Percentiles rank a stretch among this genome's conserved stretches.
These are phyloP conservation scores for Lepiota brunneoincarnata DNA, from an alignment of 768 basidiomycete genomes.

Conservation along the genomic window DNA sequence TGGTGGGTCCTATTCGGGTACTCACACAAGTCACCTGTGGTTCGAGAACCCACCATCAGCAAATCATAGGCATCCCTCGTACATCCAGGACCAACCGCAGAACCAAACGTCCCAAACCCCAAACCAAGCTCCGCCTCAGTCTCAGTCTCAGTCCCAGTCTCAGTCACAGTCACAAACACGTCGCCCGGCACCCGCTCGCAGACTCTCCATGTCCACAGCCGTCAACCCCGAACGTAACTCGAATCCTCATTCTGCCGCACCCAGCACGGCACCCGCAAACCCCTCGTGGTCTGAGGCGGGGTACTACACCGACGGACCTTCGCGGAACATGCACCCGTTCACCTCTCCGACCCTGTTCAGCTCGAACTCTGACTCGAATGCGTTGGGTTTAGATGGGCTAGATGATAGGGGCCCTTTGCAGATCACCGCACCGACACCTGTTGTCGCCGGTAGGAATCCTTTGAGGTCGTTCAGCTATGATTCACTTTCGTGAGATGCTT, in stretches of 20 bases:
- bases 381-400: constrained; percentile 22
- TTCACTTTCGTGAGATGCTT: not conserved
- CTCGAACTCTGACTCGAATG: constrained; percentile 24
- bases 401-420: constrained; percentile 15
- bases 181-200: not conserved
- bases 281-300: constrained; percentile 3
- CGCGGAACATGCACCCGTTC: constrained; percentile 2
- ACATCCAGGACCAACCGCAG: constrained; percentile 2
- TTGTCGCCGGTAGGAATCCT: constrained; percentile 24
- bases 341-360: constrained; percentile 15
- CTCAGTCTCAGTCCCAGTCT: constrained; percentile 4
- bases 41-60: not conserved
- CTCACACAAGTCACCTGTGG: constrained; percentile 1
- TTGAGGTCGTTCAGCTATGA: constrained; percentile 31
- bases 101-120: constrained; percentile 3
- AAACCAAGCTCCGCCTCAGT: constrained; percentile 6
- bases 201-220: not conserved
- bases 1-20: not conserved
- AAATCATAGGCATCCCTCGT: not conserved
- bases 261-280: not conserved
- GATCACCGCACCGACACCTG: constrained; percentile 33
- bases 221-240: constrained; percentile 3
- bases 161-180: not conserved
- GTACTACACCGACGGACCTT: constrained; percentile 11
- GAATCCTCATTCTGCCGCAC: not conserved